phyloP scores from a whole-genome alignment of 2,329 filamentous ascomycete genomes.

The Xylariaceae sp. region DNA sequence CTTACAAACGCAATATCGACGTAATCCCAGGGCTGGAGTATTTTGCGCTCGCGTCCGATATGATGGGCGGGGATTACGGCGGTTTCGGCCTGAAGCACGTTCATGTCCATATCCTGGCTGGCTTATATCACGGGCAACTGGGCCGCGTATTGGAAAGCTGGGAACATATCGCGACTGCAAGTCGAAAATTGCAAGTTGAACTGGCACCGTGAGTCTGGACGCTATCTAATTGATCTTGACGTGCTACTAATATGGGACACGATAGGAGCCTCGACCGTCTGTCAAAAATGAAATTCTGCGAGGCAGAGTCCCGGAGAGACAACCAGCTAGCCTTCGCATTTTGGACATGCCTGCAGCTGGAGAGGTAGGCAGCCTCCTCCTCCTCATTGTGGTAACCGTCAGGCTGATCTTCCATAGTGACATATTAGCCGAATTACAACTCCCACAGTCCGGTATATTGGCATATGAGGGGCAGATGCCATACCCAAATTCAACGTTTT shows the following conservation, averaged over 20 bases:
- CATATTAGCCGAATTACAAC: constrained; percentile 77
- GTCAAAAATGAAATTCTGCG: constrained; percentile 31
- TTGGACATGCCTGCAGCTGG: constrained; percentile 90
- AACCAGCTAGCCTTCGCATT: constrained; percentile 72
- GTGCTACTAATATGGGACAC: constrained; percentile 6
- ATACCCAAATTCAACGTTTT: constrained; percentile 52
- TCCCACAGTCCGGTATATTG: constrained; percentile 57
- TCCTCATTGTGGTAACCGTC: not conserved
- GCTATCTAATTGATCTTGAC: not conserved
- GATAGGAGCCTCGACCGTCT: constrained; percentile 46
- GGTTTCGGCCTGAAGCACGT: constrained; percentile 77
- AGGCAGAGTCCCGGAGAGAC: constrained; percentile 41
- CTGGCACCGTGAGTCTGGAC: constrained; percentile 61
- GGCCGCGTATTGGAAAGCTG: constrained; percentile 83
- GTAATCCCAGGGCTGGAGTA: constrained; percentile 85
- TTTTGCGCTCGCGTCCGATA: constrained; percentile 79
- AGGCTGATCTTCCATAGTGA: constrained; percentile 52
- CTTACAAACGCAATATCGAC: constrained; percentile 62
- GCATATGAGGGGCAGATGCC: constrained; percentile 59
- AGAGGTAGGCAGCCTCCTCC: constrained; percentile 53
- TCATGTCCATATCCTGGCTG: constrained; percentile 77
- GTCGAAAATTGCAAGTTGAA: constrained; percentile 60
- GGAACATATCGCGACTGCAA: constrained; percentile 52
- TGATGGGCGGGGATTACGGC: constrained; percentile 74
- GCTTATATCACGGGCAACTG: constrained; percentile 83